Conservation (phyloP, 2,329 filamentous ascomycete genomes). For the Fusarium fracticaudum region DNA sequence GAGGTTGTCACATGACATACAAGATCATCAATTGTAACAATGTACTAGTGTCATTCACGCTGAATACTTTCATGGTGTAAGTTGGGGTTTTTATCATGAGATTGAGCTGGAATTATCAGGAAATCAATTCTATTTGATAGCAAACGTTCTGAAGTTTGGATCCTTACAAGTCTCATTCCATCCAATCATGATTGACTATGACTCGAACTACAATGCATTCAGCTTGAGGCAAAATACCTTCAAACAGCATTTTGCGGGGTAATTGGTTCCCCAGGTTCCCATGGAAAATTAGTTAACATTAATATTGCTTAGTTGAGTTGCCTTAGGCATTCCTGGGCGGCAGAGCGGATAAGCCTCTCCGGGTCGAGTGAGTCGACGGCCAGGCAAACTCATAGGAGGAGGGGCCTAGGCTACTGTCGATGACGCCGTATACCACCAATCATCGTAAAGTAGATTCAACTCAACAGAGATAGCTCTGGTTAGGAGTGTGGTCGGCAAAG, state of each 20-base stretch:
- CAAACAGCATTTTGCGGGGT: conserved; percentile 22
- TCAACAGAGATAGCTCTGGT: background rate
- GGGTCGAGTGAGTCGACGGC: conserved; percentile 14
- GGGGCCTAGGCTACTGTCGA: conserved; percentile 17
- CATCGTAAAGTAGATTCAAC: background rate
- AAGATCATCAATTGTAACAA: background rate
- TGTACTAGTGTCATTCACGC: background rate
- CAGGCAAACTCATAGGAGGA: background rate
- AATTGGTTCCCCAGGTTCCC: conserved; percentile 9
- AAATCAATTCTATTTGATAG: background rate
- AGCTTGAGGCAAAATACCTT: background rate
- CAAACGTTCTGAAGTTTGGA: background rate
- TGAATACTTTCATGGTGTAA: background rate
- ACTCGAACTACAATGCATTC: background rate
- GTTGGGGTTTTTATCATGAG: too few relatives aligned
- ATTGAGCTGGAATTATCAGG: background rate
- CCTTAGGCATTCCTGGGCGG: background rate
- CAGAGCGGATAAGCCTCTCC: conserved; percentile 4
- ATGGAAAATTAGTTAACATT: background rate
- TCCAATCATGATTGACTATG: conserved; percentile 15
- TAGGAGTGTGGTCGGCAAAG: background rate
- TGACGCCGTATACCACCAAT: conserved; percentile 22
- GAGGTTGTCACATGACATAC: conserved; percentile 17
- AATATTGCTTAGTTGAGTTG: background rate
- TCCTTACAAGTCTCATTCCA: background rate